phyloP scores from a whole-genome alignment of 352 stramenopile species.

The Phytophthora foliorum region DNA sequence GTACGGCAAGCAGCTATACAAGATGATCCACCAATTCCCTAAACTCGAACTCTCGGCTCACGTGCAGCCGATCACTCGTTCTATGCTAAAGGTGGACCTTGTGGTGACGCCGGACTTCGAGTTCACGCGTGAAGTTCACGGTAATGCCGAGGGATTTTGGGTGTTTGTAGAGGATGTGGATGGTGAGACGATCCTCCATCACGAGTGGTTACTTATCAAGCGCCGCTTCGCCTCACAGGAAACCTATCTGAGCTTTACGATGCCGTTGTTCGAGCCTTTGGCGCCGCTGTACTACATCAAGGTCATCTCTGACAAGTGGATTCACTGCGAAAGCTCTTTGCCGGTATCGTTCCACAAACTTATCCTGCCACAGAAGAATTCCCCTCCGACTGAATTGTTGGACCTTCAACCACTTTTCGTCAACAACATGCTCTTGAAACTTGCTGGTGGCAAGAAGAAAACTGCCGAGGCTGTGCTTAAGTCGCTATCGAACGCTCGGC shows the following conservation, averaged over 20 bases:
- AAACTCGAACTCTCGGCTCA: conserved; percentile 96
- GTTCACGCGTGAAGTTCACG: conserved; percentile 97
- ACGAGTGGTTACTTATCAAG: conserved; percentile 98
- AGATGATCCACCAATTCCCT: conserved; percentile 99
- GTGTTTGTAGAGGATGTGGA: conserved; percentile 99
- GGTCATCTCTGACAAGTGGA: conserved; percentile 98
- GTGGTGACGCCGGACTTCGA: conserved; percentile 98
- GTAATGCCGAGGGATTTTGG: conserved; percentile 97
- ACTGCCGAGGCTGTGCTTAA: conserved; percentile 64
- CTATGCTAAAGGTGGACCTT: conserved; percentile 97
- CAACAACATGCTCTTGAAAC: conserved; percentile 85
- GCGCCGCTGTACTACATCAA: conserved; percentile 99
- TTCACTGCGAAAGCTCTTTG: conserved; percentile 96
- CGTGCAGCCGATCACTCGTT: conserved; percentile 98
- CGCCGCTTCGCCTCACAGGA: conserved; percentile 83
- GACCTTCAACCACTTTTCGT: conserved; percentile 98
- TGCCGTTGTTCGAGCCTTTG: conserved; percentile 98
- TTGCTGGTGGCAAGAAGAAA: conserved; percentile 70
- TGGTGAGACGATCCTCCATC: conserved; percentile 98
- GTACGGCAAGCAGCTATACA: conserved; percentile 98
- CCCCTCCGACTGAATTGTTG: conserved; percentile 97
- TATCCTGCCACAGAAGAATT: conserved; percentile 99
- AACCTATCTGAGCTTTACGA: conserved; percentile 94
- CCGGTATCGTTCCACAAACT: conserved; percentile 99
- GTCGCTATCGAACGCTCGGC: conserved; percentile 42